These are phyloP conservation scores for Opeltia flavorubescens DNA, from an alignment of 495 filamentous ascomycete species.

Conservation along the genomic window DNA sequence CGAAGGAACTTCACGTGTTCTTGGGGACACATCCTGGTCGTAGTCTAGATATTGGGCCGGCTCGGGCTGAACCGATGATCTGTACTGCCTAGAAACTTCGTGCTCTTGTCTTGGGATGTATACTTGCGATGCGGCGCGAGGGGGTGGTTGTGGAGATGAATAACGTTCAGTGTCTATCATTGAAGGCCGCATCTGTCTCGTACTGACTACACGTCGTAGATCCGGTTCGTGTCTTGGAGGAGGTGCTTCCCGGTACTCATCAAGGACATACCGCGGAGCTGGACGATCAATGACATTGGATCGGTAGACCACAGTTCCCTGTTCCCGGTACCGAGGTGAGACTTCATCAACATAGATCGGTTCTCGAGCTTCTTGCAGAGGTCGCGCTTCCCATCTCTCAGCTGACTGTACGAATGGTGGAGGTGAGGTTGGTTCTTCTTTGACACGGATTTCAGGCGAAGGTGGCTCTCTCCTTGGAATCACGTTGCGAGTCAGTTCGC, in stretches of 20 bases:
- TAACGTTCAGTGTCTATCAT: constrained; percentile 16
- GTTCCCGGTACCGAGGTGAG: constrained; percentile 27
- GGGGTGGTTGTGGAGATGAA: constrained; percentile 19
- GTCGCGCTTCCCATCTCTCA: constrained; percentile 23
- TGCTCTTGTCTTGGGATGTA: constrained; percentile 35
- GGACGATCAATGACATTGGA: constrained; percentile 8
- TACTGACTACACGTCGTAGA: constrained; percentile 44
- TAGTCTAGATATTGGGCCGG: constrained; percentile 28
- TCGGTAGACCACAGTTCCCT: constrained; percentile 4
- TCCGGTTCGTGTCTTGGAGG: constrained; percentile 31
- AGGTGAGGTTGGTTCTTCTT: constrained; percentile 75
- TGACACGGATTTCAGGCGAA: constrained; percentile 50
- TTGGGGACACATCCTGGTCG: constrained; percentile 46
- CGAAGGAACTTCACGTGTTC: constrained; percentile 29
- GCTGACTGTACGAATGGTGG: constrained; percentile 49
- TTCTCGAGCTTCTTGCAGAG: constrained; percentile 29
- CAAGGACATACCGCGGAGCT: constrained; percentile 6
- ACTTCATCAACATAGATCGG: constrained; percentile 35
- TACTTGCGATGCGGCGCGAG: constrained; percentile 47
- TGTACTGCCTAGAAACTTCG: constrained; percentile 42
- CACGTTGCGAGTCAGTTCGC: constrained; percentile 19
- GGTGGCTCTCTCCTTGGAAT: constrained; percentile 20
- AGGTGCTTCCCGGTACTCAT: constrained; percentile 5
- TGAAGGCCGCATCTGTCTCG: constrained; percentile 26
- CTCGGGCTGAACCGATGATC: constrained; percentile 33